Evolutionary conservation across 2,329 filamentous ascomycete species (phyloP).

Genomic region (Ambrosiella xylebori): DNA sequence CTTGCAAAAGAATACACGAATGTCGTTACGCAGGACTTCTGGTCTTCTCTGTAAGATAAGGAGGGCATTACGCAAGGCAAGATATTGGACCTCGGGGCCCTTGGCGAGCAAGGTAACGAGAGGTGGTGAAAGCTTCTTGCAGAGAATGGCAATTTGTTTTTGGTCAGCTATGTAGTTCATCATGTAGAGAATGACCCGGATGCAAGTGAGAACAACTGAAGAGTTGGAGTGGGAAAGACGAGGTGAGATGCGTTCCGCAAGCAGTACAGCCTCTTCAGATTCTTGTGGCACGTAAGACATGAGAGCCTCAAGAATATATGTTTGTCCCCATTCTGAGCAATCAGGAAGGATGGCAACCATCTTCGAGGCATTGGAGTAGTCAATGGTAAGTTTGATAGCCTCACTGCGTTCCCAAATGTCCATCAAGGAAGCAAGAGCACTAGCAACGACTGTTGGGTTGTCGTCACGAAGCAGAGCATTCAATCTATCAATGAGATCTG

Average conservation of each 20-base stretch:
- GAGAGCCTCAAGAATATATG: slow-evolving; percentile 90
- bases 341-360: slow-evolving; percentile 93
- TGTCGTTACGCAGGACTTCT: slow-evolving; percentile 88
- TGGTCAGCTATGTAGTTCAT: slow-evolving; percentile 97
- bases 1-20: slow-evolving; percentile 98
- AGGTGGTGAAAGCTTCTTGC: slow-evolving; percentile 84
- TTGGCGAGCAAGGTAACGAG: slow-evolving; percentile 90
- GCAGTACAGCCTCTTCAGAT: slow-evolving; percentile 65
- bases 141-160: slow-evolving; percentile 71
- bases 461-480: slow-evolving; percentile 85
- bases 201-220: slow-evolving; percentile 87
- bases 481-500: slow-evolving; percentile 78
- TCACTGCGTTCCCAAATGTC: slow-evolving; percentile 98
- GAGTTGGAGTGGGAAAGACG: slow-evolving; percentile 94
- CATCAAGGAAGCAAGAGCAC: slow-evolving; percentile 76
- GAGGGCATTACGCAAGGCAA: slow-evolving; percentile 82
- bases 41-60: slow-evolving; percentile 84
- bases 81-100: slow-evolving; percentile 94
- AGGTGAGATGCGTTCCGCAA: slow-evolving; percentile 89
- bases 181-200: slow-evolving; percentile 87
- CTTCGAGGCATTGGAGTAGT: slow-evolving; percentile 94
- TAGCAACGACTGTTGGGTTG: slow-evolving; percentile 93
- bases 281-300: slow-evolving; percentile 97
- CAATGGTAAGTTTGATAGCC: slow-evolving; percentile 92
- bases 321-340: slow-evolving; percentile 98